Base-by-base conservation (phyloP, 129 eudicot species). In the Cynara cardunculus region DNA sequence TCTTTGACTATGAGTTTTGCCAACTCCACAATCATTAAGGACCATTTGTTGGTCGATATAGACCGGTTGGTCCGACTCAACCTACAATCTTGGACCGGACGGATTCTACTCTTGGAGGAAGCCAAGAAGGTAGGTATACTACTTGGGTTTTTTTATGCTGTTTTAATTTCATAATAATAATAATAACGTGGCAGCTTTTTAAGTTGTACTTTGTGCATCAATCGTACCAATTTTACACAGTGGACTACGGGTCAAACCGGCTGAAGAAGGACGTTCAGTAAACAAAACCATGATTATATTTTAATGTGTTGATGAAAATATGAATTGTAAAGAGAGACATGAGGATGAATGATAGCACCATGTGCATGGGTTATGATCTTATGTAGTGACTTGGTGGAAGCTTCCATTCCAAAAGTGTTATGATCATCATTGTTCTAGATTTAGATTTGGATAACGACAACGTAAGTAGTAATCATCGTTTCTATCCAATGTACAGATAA, bases 1-100 rank as follows among this genome's bases (percentile, higher is more conserved):
- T 91, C 98, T 1, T 84, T 94, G 16, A 94, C 96, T 5, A 91
- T 89, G 96, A 94, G 98, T 72, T 94, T 94, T 79, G 97, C 96
- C 22, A 91, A 91, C 49, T 90, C 93, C 5, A 82, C 93, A 7
- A 94, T 94, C n/a, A 87, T 94, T 28, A 85, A 90, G 46, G 96
- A 91, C 69, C 96, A 90, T 84, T 83, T 94, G 83, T 77, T 94
- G 84, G 79, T 78, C 59, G 96, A 94, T 73, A 87, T 94, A 26
- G 97, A 94, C 89, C 92, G 98, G 56, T 70, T 94, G 75, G 93
- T 94, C 73, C 87, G 96, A 74, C 84, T 85, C 35, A 87, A 88
- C 49, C 72, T 91, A 80, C 88, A 88, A 8, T 25, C 89, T 27
- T 94, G 98, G 98, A 77, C 92, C 87, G 91, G 85, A 12, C 89